Percentiles rank a stretch among this genome's conserved stretches.
Conservation (phyloP, 257 asterid species). For the Pogostemon cablin region DNA sequence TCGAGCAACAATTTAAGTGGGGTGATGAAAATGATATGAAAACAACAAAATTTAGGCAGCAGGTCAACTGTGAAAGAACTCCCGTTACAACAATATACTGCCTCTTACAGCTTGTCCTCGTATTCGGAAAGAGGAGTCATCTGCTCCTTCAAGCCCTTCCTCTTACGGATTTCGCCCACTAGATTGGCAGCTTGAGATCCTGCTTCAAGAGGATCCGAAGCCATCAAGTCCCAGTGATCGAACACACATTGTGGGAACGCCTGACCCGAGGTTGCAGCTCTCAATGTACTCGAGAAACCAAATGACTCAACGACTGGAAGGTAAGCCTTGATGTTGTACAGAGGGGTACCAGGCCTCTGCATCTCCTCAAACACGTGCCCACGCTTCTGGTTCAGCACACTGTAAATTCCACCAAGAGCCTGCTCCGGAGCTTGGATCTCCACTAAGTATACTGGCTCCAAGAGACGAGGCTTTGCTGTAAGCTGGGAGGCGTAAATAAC, state of each 20-base stretch:
- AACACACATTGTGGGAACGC: conserved; percentile 57
- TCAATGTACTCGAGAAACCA: conserved; percentile 50
- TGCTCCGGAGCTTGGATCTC: conserved; percentile 56
- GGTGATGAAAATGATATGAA: no score
- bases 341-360: conserved; percentile 54
- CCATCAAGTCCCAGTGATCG: conserved; percentile 56
- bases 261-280: conserved; percentile 51
- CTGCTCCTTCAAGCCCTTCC: conserved; percentile 57
- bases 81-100: no score
- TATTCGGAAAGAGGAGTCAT: conserved; percentile 52
- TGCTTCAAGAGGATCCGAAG: conserved; percentile 45
- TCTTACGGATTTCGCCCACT: conserved; percentile 45
- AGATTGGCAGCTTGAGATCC: conserved; percentile 46
- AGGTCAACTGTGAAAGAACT: no score
- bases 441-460: conserved; percentile 52
- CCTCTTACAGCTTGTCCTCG: conserved; percentile 47
- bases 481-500: conserved; percentile 48
- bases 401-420: conserved; percentile 57
- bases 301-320: conserved; percentile 49
- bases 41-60: no score
- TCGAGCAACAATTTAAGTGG: no score
- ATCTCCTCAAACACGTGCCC: conserved; percentile 53
- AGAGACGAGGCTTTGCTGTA: conserved; percentile 50
- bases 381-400: conserved; percentile 54
- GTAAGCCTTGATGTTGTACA: conserved; percentile 51